Evolutionary conservation across 2,329 filamentous ascomycete genomes (phyloP).

Genomic region (Aureobasidium sp.): DNA sequence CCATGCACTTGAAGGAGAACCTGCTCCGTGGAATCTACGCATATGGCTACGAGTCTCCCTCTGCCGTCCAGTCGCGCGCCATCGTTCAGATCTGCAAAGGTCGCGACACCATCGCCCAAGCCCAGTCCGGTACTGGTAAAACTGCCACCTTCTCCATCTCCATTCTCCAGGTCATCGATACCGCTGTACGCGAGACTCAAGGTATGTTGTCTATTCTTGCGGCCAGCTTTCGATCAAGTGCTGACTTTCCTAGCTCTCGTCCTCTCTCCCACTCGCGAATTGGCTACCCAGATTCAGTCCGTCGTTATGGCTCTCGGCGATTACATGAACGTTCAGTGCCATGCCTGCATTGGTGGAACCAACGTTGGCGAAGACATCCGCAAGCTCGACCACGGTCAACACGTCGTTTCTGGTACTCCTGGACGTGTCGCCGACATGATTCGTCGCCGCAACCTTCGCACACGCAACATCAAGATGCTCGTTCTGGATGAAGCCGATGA

Average conservation of each 20-base stretch:
- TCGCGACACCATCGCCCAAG: slow-evolving; percentile 96
- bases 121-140: slow-evolving; percentile 94
- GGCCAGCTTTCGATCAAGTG: neutral
- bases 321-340: slow-evolving; percentile 99
- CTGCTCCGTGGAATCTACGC: slow-evolving; percentile 95
- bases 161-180: slow-evolving; percentile 93
- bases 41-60: slow-evolving; percentile 97
- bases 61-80: slow-evolving; percentile 92
- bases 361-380: slow-evolving; percentile 97
- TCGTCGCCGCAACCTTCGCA: slow-evolving; percentile 62
- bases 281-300: slow-evolving; percentile 96
- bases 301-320: slow-evolving; percentile 99
- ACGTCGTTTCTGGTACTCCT: slow-evolving; percentile 96
- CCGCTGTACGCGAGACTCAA: slow-evolving; percentile 83
- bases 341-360: slow-evolving; percentile 95
- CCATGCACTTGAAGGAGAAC: slow-evolving; percentile 96
- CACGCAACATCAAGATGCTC: slow-evolving; percentile 69
- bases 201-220: slow-evolving; percentile 27
- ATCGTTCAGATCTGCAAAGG: slow-evolving; percentile 99
- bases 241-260: slow-evolving; percentile 57
- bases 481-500: slow-evolving; percentile 71
- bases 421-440: slow-evolving; percentile 88
- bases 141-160: slow-evolving; percentile 95
- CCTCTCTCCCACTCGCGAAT: slow-evolving; percentile 88
- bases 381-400: slow-evolving; percentile 94